Percentiles rank a stretch among this genome's conserved stretches.
Evolutionary conservation across 768 basidiomycete species (phyloP).

Genomic region (Macrolepiota fuliginosa): DNA sequence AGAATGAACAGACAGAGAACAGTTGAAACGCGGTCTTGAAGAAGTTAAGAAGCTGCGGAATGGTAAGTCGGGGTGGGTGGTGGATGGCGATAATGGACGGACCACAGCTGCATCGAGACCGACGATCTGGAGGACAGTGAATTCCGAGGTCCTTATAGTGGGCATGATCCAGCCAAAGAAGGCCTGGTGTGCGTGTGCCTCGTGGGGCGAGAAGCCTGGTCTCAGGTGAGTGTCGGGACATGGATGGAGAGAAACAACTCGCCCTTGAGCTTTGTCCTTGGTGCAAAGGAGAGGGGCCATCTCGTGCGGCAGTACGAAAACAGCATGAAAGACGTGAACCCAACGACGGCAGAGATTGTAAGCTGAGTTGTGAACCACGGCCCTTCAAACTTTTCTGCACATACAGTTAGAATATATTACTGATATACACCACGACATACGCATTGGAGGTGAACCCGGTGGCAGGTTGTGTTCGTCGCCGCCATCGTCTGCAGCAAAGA

Average conservation of each 20-base stretch:
- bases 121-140: constrained; percentile 92
- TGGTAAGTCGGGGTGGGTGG: neutral
- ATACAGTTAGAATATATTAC: constrained; percentile 6
- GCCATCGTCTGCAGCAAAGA: constrained; percentile 19
- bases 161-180: constrained; percentile 98
- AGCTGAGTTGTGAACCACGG: constrained; percentile 97
- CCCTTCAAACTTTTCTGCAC: constrained; percentile 76
- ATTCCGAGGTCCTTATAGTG: constrained; percentile 87
- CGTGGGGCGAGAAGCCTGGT: constrained; percentile 88
- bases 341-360: constrained; percentile 72
- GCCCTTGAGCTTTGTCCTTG: constrained; percentile 95
- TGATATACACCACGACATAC: constrained; percentile 32
- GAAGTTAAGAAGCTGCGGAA: constrained; percentile 80
- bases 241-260: constrained; percentile 15
- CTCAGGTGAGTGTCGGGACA: constrained; percentile 13
- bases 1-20: constrained; percentile 82
- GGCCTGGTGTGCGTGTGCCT: constrained; percentile 81
- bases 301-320: constrained; percentile 88
- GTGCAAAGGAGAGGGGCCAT: constrained; percentile 90
- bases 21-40: constrained; percentile 94
- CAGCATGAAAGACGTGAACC: constrained; percentile 74
- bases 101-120: constrained; percentile 97
- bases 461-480: constrained; percentile 45
- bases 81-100: constrained; percentile 27
- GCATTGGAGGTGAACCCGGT: constrained; percentile 63